Base-by-base conservation (phyloP, 2,329 filamentous ascomycete genomes). In the Paecilomyces formosus region DNA sequence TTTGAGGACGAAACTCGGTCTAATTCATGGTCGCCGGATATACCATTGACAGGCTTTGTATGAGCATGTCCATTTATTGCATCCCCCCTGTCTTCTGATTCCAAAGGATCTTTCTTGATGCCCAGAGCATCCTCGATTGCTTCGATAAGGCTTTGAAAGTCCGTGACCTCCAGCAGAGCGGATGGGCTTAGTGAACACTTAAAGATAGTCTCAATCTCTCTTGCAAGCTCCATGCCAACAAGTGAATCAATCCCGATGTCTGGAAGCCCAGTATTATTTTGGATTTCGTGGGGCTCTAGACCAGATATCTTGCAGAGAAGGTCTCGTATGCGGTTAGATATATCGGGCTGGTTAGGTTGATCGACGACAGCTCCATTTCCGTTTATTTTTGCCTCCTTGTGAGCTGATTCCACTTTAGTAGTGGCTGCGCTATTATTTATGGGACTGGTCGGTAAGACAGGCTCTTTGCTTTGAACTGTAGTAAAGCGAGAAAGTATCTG, bases 201-300 rank as follows among this genome's bases (percentile, higher is more conserved):
- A 59, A 81, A 79, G 24, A 57, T 53, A 13, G 49, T 55, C 33
- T 61, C 57, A 11, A 61, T 33, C 55, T 81, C 79, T 1, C 70
- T 69, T 0, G 67, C 72, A 54, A 82, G 61, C 62, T 82, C 79
- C 75, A 80, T 81, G 0, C 71, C 76, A 73, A 80, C 77, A 0
- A 82, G 68, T 0, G 79, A 82, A 64, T 82, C 79, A 12, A 77
- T 65, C 1, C 75, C 74, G 11, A 76, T 58, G 30, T 74, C 71
- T 7, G 61, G 65, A 30, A 79, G 67, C 11, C 68, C 61, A 6
- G 63, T 64, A 15, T 75, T 69, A 21, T 61, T 60, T 30, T 68
- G 66, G n/a, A 79, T 74, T 30, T 78, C 72, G 6, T 66, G 57
- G 0, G 65, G 26, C n/a, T 75, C 71, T 6, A 77, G 58, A 8